Evolutionary conservation across 306 rosid genomes (phyloP).

Genomic region (Lablab purpureus): DNA sequence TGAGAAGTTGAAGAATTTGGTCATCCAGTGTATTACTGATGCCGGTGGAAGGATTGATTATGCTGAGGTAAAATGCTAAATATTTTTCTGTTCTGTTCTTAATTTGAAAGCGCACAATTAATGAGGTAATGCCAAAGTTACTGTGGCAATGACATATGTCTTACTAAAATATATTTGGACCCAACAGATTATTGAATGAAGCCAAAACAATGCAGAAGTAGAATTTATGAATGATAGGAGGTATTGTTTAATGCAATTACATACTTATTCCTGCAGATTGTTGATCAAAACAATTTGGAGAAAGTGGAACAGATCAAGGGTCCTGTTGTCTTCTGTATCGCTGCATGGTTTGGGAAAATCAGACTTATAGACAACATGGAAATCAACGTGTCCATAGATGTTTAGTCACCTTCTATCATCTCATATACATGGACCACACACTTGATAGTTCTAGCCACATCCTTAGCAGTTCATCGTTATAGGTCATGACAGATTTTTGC

Average conservation of each 20-base stretch:
- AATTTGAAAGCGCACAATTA: neutral
- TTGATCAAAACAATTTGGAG: constrained; percentile 73
- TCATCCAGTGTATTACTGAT: constrained; percentile 59
- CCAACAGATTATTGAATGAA: neutral
- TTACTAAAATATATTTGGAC: constrained; percentile 1
- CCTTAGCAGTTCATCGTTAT: neutral
- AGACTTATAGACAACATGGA: constrained; percentile 88
- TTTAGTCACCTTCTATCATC: constrained; percentile 20
- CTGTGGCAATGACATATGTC: constrained; percentile 3
- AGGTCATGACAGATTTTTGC: neutral
- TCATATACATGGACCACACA: neutral
- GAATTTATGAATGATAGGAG: constrained; percentile 1
- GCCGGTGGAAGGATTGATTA: constrained; percentile 91
- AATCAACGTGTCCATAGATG: constrained; percentile 55
- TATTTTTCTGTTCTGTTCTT: constrained; percentile 12
- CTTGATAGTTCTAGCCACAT: neutral
- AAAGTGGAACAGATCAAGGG: constrained; percentile 66
- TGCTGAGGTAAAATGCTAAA: constrained; percentile 67
- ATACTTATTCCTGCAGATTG: constrained; percentile 61
- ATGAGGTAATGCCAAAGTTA: constrained; percentile 20
- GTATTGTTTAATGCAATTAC: constrained; percentile 28
- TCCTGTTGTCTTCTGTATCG: constrained; percentile 83
- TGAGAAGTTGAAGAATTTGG: constrained; percentile 59
- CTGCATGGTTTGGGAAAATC: constrained; percentile 89
- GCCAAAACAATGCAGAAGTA: constrained; percentile 15